These are phyloP conservation scores for Quercus variabilis DNA, from an alignment of 306 rosid genomes.

Conservation along the genomic window DNA sequence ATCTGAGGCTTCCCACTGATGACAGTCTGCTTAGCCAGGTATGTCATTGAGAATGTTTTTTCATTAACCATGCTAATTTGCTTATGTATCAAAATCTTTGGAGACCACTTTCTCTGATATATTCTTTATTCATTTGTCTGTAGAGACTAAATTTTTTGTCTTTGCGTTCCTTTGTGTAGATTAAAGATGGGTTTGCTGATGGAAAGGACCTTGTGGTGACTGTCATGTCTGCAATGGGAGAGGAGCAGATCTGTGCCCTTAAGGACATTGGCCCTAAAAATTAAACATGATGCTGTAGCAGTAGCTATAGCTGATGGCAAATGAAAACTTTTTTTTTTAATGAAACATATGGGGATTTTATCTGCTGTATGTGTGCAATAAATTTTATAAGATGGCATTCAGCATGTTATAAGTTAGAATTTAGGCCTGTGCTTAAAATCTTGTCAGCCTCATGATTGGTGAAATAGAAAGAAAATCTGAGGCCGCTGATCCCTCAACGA, in stretches of 20 bases:
- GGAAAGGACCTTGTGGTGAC: slow-evolving; percentile 75
- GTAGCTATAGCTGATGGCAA: slow-evolving; percentile 33
- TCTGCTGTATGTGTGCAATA: slow-evolving; percentile 39
- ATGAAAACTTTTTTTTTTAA: not conserved
- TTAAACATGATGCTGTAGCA: slow-evolving; percentile 38
- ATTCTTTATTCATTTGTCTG: not conserved
- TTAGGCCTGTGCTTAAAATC: slow-evolving; percentile 15
- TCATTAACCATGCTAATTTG: not conserved
- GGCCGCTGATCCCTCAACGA: not conserved
- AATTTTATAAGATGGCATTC: slow-evolving; percentile 25
- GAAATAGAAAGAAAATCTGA: not conserved
- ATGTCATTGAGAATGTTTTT: not conserved
- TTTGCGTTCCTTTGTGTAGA: slow-evolving; percentile 28
- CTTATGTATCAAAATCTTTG: not conserved
- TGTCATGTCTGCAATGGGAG: slow-evolving; percentile 84
- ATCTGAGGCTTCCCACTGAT: slow-evolving; percentile 74
- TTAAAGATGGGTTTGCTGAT: slow-evolving; percentile 66
- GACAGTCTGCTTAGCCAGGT: slow-evolving; percentile 62
- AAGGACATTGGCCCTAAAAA: slow-evolving; percentile 74
- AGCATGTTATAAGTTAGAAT: slow-evolving; percentile 18
- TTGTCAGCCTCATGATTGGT: slow-evolving; percentile 17
- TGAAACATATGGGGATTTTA: slow-evolving; percentile 23
- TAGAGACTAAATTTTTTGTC: not conserved
- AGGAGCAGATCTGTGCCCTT: slow-evolving; percentile 66
- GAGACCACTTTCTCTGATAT: not conserved